Evolutionary conservation across 192 early-diverging fungal species (phyloP), one percentile per base, ranked within the genome.

Genomic region (Backusella psychrophila): DNA sequence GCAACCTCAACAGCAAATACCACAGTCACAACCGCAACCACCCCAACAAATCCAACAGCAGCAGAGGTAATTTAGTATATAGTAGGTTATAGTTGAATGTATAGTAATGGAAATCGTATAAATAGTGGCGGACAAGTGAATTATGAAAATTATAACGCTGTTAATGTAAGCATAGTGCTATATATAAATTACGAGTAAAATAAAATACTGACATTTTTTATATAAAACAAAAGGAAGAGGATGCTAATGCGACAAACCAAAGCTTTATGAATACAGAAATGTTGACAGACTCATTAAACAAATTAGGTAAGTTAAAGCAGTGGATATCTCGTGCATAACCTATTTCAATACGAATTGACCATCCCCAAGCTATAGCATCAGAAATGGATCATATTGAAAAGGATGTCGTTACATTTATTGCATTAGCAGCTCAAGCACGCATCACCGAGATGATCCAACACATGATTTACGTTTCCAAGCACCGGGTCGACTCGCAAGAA

Each of bases 401-500:
- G 2, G 92, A 94, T 63, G 87, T 87, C 0, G 69, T 89, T 9
- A 80, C 88, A 1, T 90, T 90, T 59, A 56, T 95, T 59, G 87
- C 93, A 8, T 83, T 92, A 66, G 92, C 94, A 5, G 75, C 90
- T 33, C 92, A 94, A 74, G 86, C 91, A 15, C 84, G 93, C 31
- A 77, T 93, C 21, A 86, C 89, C 23, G 71, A 82, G 1, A 80
- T 93, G 66, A 78, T 91, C 26, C 88, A 91, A 78, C 82, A 90
- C 72, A 93, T 94, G 85, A 84, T 91, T 1, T 85, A 85, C 6
- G 93, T 91, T 0, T 91, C 90, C 2, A 88, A 94, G 63, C 94
- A 95, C 78, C 89, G 94, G 56, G 84, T 87, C 26, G 83, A 84
- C 5, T 90, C 93, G 0, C 87, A 91, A 49, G 85, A 87, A 42